Base-by-base conservation (phyloP, 768 basidiomycete genomes). In the Trichaptum fuscoviolaceum region DNA sequence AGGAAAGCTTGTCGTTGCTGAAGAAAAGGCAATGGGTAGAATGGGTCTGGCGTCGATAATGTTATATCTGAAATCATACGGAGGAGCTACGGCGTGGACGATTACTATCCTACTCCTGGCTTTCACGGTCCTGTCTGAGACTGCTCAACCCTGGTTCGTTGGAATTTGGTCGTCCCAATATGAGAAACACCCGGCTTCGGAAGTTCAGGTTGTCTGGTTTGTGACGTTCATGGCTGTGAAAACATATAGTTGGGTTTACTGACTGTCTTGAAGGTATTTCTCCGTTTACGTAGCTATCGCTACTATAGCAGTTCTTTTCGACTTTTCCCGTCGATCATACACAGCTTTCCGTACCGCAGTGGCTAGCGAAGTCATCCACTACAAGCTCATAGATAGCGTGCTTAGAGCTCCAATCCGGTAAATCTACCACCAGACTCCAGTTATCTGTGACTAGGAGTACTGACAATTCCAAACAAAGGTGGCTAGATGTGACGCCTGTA, bases 1-100 rank as follows among this genome's bases (percentile, higher is more conserved):
- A 58, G 87, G 87, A 2, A 87, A 88, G 71, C 78, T 90, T 23
- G 82, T 89, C 60, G 75, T 87, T 6, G 83, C 82, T 0, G 89
- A 91, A 71, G 89, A 91, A 71, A 80, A 89, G 60, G 82, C 78
- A 6, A 79, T 82, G 63, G 88, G 88, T 0, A 84, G 84, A 67
- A 81, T 90, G 30, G 82, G 83, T 59, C 85, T 83, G 82, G 66
- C 76, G 52, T 76, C 84, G 2, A 18, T 61, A 17, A 61, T 61
- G 59, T 34, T 61, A 61, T 61, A 25, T 18, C 4, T 61, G 23
- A 3, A 17, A 34, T 25, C 25, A 34, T 61, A 25, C 30, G 59
- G 59, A 34, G 30, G 30, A 9, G 3, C 15, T 34, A 25, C 30
- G 17, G 24, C 30, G 2, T 61, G 59, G 59, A 25, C 30, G 3